Conservation (phyloP, 2,329 filamentous ascomycete genomes). For the Capronia epimyces region DNA sequence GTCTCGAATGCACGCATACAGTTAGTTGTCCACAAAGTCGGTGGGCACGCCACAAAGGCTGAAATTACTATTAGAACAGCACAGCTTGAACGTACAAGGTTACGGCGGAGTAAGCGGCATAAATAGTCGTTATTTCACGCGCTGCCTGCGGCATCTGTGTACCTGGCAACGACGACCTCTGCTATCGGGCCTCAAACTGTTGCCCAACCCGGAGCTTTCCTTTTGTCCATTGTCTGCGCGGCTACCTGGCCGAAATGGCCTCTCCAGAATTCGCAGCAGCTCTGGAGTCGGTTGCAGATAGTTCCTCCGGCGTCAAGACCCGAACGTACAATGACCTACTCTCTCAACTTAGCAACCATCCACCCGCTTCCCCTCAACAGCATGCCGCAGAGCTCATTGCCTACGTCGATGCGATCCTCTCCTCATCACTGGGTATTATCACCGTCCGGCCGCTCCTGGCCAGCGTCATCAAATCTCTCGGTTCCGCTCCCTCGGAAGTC, state of each 20-base stretch:
- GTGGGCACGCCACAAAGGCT: no score
- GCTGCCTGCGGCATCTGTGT: neutral
- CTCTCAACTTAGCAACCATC: constrained; percentile 48
- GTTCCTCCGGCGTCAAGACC: constrained; percentile 45
- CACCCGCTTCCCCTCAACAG: constrained; percentile 35
- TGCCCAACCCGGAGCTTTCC: neutral
- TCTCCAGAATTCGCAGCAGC: constrained; percentile 47
- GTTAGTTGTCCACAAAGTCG: no score
- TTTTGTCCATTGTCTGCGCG: neutral
- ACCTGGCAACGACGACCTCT: neutral
- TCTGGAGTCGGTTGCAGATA: constrained; percentile 45
- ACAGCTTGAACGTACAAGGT: no score
- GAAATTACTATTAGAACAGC: no score
- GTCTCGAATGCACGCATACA: no score
- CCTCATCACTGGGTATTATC: constrained; percentile 68
- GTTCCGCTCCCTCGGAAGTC: constrained; percentile 52
- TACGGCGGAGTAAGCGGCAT: neutral
- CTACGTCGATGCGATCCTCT: constrained; percentile 64
- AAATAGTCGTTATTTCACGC: neutral
- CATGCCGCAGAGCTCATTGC: constrained; percentile 31
- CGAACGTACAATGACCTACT: constrained; percentile 56
- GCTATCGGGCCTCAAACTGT: neutral
- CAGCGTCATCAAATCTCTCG: constrained; percentile 60
- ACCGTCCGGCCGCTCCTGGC: constrained; percentile 65
- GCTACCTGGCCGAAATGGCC: constrained; percentile 39